A percentile compares a stretch with the other conserved stretches of the same genome.
Conservation (phyloP, 164 flowering plant species). For the Kingdonia uniflora region DNA sequence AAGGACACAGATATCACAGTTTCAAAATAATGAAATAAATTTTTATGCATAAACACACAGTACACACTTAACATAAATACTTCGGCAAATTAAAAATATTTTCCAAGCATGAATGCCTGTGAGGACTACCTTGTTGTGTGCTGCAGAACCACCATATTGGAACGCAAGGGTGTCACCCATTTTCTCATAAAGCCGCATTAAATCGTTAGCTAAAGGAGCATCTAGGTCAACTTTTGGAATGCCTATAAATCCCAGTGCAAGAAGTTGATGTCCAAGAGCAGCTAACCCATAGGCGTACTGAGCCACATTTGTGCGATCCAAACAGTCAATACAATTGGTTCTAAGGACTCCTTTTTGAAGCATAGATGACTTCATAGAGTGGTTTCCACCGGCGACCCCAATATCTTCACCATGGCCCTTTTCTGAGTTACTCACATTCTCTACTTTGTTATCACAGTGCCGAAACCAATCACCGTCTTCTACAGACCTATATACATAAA, state of each 20-base stretch:
- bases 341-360: constrained; percentile 81
- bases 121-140: constrained; percentile 83
- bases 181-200: constrained; percentile 67
- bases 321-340: constrained; percentile 95
- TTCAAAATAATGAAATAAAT: no score
- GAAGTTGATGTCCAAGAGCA: constrained; percentile 80
- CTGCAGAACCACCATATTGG: constrained; percentile 98
- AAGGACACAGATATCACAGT: no score
- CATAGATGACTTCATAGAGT: constrained; percentile 27
- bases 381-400: constrained; percentile 12
- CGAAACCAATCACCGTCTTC: constrained; percentile 14
- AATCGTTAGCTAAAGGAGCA: constrained; percentile 49
- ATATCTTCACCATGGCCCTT: constrained; percentile 16
- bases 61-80: no score
- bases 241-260: constrained; percentile 49
- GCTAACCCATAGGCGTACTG: constrained; percentile 87
- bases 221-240: constrained; percentile 40
- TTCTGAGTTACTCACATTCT: constrained; percentile 23
- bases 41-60: no score
- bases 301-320: constrained; percentile 97
- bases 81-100: no score
- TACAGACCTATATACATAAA: constrained; percentile 25
- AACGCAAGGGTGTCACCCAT: constrained; percentile 97
- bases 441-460: constrained; percentile 14
- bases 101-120: no score